phyloP scores from a whole-genome alignment of 495 filamentous ascomycete genomes.

The Aspergillus saccharolyticus region DNA sequence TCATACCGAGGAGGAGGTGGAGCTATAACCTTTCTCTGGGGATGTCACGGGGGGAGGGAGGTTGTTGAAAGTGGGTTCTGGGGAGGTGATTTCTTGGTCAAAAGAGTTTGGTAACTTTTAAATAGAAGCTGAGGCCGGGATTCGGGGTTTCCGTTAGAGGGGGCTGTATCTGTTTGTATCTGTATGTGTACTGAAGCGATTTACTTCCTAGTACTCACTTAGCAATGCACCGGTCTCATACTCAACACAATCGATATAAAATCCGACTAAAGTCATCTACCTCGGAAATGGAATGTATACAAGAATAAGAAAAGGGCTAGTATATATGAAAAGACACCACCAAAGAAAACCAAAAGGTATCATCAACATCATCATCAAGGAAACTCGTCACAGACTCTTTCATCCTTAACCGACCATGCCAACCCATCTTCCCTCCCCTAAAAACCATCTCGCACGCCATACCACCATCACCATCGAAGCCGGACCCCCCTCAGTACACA shows the following conservation, averaged over 20 bases:
- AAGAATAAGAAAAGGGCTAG: background rate
- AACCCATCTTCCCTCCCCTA: no score
- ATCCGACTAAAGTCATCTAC: no score
- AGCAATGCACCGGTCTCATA: no score
- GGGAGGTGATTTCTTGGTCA: background rate
- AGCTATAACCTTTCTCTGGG: conserved; percentile 30
- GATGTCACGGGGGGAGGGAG: no score
- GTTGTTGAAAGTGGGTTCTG: background rate
- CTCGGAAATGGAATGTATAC: background rate
- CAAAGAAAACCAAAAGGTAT: background rate
- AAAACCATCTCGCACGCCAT: no score
- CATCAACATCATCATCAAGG: background rate
- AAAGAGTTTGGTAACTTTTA: background rate
- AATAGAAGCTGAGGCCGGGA: no score
- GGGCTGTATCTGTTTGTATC: no score
- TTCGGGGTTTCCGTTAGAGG: no score
- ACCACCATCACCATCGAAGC: background rate
- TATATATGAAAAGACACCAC: background rate
- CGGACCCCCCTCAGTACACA: conserved; percentile 13
- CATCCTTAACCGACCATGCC: no score
- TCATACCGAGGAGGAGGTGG: conserved; percentile 45
- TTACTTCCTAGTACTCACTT: no score
- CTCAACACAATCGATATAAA: no score
- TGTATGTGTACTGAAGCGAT: no score
- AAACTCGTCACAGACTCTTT: background rate